These are phyloP conservation scores for Lepiota brunneoincarnata DNA, from an alignment of 768 basidiomycete species.

Conservation along the genomic window DNA sequence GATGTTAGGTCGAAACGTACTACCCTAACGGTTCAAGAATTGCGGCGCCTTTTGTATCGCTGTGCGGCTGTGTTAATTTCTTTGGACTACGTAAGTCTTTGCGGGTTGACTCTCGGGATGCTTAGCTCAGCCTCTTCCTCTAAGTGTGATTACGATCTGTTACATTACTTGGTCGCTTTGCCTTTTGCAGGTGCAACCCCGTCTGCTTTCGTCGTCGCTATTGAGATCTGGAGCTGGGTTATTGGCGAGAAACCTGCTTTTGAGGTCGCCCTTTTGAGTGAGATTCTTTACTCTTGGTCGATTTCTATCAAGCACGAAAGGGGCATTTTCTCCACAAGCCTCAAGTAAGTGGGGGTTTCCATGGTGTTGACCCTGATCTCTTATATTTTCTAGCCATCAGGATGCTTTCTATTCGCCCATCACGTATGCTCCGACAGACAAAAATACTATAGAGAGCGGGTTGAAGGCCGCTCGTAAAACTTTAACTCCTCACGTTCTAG, in stretches of 20 bases:
- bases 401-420: constrained; percentile 89
- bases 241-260: constrained; percentile 80
- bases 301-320: constrained; percentile 71
- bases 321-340: constrained; percentile 77
- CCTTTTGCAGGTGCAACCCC: constrained; percentile 92
- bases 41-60: constrained; percentile 83
- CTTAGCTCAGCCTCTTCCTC: constrained; percentile 1
- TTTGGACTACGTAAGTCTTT: constrained; percentile 47
- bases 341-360: constrained; percentile 60
- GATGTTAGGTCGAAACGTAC: constrained; percentile 73
- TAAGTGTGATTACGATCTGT: constrained; percentile 80
- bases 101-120: background rate
- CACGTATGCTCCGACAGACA: constrained; percentile 88
- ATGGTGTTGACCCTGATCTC: background rate
- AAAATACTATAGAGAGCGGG: constrained; percentile 74
- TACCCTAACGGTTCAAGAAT: constrained; percentile 73
- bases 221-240: constrained; percentile 97
- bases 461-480: constrained; percentile 68
- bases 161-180: constrained; percentile 83
- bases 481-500: constrained; percentile 77
- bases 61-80: constrained; percentile 82
- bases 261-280: constrained; percentile 82
- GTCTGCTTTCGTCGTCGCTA: constrained; percentile 78
- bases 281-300: constrained; percentile 87
- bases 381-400: constrained; percentile 54